phyloP scores from a whole-genome alignment of 2,329 filamentous ascomycete genomes.

The Aspergillus sp. region DNA sequence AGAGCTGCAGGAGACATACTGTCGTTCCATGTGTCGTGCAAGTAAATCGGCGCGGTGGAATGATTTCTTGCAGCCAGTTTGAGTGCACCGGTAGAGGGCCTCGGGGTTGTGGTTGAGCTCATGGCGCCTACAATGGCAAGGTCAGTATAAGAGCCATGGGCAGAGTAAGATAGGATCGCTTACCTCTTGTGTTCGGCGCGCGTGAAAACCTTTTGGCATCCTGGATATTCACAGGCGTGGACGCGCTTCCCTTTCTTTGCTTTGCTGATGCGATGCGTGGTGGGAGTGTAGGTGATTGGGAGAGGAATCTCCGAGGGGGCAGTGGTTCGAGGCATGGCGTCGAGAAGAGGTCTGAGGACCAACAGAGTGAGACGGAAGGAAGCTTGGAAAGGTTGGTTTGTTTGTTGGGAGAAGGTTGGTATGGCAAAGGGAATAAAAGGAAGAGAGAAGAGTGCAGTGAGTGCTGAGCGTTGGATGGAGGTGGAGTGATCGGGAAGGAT shows the following conservation, averaged over 20 bases:
- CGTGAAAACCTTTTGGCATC: conserved; percentile 53
- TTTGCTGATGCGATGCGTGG: conserved; percentile 52
- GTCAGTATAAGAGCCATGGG: not conserved
- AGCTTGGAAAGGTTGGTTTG: not conserved
- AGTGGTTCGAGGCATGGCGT: conserved; percentile 29
- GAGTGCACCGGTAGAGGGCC: conserved; percentile 44
- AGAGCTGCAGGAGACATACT: conserved; percentile 37
- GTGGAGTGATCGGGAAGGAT: conserved; percentile 19
- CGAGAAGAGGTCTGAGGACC: conserved; percentile 14
- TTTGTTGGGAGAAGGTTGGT: not conserved
- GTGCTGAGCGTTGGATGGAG: conserved; percentile 17
- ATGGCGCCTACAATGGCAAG: conserved; percentile 40
- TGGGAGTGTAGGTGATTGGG: conserved; percentile 49
- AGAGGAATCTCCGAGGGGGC: conserved; percentile 31
- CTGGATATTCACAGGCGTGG: conserved; percentile 48
- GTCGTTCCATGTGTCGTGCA: conserved; percentile 51
- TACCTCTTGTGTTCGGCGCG: conserved; percentile 50
- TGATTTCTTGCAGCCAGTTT: conserved; percentile 47
- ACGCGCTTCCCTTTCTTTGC: conserved; percentile 55
- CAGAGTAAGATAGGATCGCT: not conserved
- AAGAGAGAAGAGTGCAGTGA: conserved; percentile 14
- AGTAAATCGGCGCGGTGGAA: conserved; percentile 51
- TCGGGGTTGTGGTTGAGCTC: conserved; percentile 53
- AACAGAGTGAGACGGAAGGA: conserved; percentile 10
- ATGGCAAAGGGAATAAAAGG: conserved; percentile 5